Evolutionary conservation across 139 green algal species (phyloP).

Genomic region (Picochlorum sp.): DNA sequence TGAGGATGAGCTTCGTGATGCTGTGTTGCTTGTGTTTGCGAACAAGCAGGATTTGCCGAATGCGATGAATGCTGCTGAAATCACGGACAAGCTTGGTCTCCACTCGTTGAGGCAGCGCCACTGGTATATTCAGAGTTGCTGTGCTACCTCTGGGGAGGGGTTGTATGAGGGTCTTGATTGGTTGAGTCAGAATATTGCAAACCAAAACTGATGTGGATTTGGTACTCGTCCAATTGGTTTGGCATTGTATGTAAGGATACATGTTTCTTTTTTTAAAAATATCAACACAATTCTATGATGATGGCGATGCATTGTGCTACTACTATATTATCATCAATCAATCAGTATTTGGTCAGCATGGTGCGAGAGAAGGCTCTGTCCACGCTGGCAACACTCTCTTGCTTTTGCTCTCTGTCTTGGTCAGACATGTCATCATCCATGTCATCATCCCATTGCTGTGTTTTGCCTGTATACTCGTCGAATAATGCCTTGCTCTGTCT

Average conservation of each 20-base stretch:
- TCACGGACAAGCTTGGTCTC: constrained; percentile 98
- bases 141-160: constrained; percentile 90
- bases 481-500: constrained; percentile 31
- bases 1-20: constrained; percentile 96
- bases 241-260: background rate
- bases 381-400: constrained; percentile 9
- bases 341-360: constrained; percentile 11
- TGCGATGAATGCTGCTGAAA: constrained; percentile 98
- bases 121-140: constrained; percentile 97
- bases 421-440: background rate
- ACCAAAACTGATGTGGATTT: constrained; percentile 10
- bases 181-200: constrained; percentile 78
- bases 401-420: background rate
- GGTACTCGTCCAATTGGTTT: no score
- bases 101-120: constrained; percentile 90
- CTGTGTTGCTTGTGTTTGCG: constrained; percentile 95
- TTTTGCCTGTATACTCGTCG: constrained; percentile 12
- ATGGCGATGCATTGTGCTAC: background rate
- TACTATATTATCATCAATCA: background rate
- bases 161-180: constrained; percentile 98
- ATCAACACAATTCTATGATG: no score
- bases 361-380: constrained; percentile 20
- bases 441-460: background rate
- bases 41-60: constrained; percentile 99
- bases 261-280: background rate